Evolutionary conservation across 176 grass and related monocot species (phyloP).

Genomic region (Oryza coarctata): DNA sequence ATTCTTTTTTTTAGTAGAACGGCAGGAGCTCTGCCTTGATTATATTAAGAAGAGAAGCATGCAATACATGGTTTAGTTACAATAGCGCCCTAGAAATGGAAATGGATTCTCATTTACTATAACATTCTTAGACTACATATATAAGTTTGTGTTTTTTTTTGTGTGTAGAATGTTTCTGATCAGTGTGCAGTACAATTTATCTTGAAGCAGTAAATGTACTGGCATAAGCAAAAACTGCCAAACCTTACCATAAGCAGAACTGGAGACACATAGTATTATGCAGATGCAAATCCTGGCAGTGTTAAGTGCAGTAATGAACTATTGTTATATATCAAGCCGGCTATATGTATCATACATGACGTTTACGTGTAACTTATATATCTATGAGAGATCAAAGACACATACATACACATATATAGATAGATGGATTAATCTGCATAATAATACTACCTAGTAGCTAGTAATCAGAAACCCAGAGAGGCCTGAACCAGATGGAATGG

Average conservation of each 20-base stretch:
- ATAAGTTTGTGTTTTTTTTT: no score
- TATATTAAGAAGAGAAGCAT: no score
- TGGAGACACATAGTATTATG: neutral
- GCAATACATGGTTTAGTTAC: no score
- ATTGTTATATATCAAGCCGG: neutral
- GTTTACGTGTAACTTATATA: neutral
- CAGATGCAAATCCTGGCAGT: neutral
- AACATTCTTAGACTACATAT: neutral
- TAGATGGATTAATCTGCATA: neutral
- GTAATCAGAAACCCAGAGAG: conserved; percentile 50
- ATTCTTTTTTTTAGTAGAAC: no score
- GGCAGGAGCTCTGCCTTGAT: no score
- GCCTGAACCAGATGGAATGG: conserved; percentile 70
- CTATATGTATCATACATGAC: neutral
- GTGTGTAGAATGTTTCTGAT: neutral
- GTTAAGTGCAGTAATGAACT: neutral
- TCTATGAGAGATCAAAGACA: neutral
- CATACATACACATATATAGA: no score
- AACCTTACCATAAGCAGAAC: neutral
- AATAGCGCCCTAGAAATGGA: no score
- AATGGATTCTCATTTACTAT: neutral
- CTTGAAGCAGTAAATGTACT: neutral
- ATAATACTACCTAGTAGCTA: neutral
- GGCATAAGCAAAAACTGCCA: no score
- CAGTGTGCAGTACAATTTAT: neutral